Base-by-base conservation (phyloP, 202 grass and related monocot species). In the Setaria viridis region DNA sequence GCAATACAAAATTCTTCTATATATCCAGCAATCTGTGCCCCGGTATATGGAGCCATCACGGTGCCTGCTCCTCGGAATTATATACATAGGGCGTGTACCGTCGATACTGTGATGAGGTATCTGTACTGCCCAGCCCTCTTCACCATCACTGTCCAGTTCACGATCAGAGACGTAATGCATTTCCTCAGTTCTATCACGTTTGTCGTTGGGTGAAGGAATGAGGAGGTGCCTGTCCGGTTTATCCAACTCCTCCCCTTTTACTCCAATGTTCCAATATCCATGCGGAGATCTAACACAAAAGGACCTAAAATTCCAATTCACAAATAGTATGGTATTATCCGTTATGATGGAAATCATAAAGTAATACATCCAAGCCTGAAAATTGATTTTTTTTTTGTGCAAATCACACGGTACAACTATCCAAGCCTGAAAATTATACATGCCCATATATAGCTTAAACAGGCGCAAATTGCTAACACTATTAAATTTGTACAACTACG, bases 11-110 rank as follows among this genome's bases (percentile, higher is more conserved):
- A 25, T 0, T 47, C 7, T 5, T 29, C 9, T 25, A 25, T 25
- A 25, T 68, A 69, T 77, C 73, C 72, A 85, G 0, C 5, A 0
- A 46, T 67, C 2, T 0, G 1, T 51, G 49, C 14, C 33, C 5
- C 14, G 76, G 48, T 76, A 84, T 76, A 84, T 56, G 25, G 33
- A 66, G 19, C 81, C 81, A 60, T 84, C 70, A 66, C 33, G 33
- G 59, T 84, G 82, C 33, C 33, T 75, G n/a, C 45, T 84, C 6
- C 16, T 42, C 17, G 3, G 15, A 17, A 72, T 25, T 53, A 3
- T 33, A 32, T 1, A 1, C 7, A 53, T 12, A 34, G 70, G 46
- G 46, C 0, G 4, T 16, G 33, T 46, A 46, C 19, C 10, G 9
- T 70, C 41, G 0, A 12, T 3, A 33, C 15, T 0, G 29, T 53